Evolutionary conservation across 768 basidiomycete species (phyloP).

Genomic region (Mycena capillaripes): DNA sequence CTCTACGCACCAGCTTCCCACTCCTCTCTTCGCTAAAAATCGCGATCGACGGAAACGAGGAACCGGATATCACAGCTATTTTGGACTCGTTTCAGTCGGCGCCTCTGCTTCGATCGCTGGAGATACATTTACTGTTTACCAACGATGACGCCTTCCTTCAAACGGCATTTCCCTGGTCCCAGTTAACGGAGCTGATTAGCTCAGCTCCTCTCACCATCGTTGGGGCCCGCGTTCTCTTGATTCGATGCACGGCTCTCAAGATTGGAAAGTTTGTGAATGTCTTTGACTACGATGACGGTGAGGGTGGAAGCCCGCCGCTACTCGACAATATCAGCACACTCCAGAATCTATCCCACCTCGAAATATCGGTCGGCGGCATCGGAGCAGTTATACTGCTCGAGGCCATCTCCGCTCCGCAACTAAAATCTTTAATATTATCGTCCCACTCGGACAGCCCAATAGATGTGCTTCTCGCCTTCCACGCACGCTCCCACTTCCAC

Average conservation of each 20-base stretch:
- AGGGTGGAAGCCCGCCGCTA: no score
- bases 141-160: background rate
- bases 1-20: background rate
- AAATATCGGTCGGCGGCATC: background rate
- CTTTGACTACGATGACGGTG: background rate
- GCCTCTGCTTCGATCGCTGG: background rate
- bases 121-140: background rate
- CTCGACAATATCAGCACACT: background rate
- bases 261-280: background rate
- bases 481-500: background rate
- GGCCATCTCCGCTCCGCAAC: background rate
- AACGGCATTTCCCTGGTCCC: background rate
- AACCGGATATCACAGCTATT: background rate
- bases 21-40: background rate
- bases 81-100: background rate
- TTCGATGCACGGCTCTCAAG: background rate
- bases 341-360: background rate
- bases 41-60: background rate
- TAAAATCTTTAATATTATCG: background rate
- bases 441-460: background rate
- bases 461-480: background rate
- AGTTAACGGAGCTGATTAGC: background rate
- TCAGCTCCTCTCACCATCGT: background rate
- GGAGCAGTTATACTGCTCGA: background rate
- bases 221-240: background rate